Base-by-base conservation (phyloP, 2,329 filamentous ascomycete species). In the Fusarium poae region DNA sequence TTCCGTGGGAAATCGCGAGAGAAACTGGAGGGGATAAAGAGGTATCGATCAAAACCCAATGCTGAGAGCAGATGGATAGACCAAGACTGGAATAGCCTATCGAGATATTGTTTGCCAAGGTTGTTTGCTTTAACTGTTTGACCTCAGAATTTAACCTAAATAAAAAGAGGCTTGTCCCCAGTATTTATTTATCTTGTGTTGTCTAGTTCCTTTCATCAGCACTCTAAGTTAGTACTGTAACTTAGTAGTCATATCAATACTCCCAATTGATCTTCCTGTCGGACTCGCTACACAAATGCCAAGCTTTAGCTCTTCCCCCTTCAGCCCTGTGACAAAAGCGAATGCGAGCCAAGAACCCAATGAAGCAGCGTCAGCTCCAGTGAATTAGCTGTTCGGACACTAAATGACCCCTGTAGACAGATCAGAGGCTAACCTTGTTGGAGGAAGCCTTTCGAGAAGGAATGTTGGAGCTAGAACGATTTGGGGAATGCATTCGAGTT, bases 321-420 rank as follows among this genome's bases (percentile, higher is more conserved):
- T 62, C 66, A 69, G 66, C 61, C 66, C 65, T 68, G 66, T 30
- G 23, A 40, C 35, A 49, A 25, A 48, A 53, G 48, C 66, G 66
- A 70, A 51, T 69, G 39, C 66, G 66, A 68, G 3, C 6, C 2
- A 9, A n/a, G 32, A 0, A 20, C 5, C 66, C 51, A 68, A 68
- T 60, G n/a, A 65, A 4, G 25, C 5, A 18, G 13, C 6, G 12
- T n/a, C 23, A 20, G 30, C 27, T 55, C 48, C 44, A 62, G 48
- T 55, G 40, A 49, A 62, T 52, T 61, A 25, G 35, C 27, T 48
- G 16, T 20, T 11, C 62, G 61, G 65, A 39, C 40, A 62, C 61
- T 66, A 66, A 40, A n/a, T 12, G 0, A 3, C 15, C 62, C 51
- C 60, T 45, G 48, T 34, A 29, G 18, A 25, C 6, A 32, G 16